Conservation (phyloP, 352 stramenopile species). For the Globisporangium yorkense region DNA sequence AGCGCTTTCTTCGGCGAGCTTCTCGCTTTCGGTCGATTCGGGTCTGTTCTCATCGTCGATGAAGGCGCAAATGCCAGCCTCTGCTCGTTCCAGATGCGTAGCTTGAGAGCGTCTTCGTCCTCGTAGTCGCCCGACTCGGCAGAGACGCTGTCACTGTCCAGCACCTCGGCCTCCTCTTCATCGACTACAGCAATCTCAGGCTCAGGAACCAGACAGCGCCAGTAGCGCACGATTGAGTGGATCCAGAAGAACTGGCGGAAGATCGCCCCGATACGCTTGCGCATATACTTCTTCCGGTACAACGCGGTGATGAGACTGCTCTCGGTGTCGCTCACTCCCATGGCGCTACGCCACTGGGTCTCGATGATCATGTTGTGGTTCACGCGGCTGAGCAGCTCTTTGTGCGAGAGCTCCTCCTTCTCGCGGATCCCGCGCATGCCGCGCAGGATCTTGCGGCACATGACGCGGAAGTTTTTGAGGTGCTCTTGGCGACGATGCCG, state of each 20-base stretch:
- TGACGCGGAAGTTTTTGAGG: slow-evolving; percentile 24
- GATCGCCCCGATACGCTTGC: slow-evolving; percentile 23
- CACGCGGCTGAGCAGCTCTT: slow-evolving; percentile 45
- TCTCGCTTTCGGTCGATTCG: neutral
- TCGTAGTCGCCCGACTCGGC: neutral
- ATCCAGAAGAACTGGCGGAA: slow-evolving; percentile 27
- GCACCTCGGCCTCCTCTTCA: neutral
- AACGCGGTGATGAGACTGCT: slow-evolving; percentile 46
- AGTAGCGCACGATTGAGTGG: slow-evolving; percentile 29
- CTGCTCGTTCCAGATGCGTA: neutral
- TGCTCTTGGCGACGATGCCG: slow-evolving; percentile 22
- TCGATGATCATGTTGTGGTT: slow-evolving; percentile 64
- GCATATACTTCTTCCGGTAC: slow-evolving; percentile 60
- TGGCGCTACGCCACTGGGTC: slow-evolving; percentile 55
- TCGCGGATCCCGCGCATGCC: slow-evolving; percentile 34
- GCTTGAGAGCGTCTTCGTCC: neutral
- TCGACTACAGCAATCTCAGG: neutral
- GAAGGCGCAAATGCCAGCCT: neutral
- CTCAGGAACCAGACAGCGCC: slow-evolving; percentile 22
- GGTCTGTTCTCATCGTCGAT: neutral
- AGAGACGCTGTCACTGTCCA: neutral
- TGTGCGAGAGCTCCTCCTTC: slow-evolving; percentile 36
- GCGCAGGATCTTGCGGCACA: slow-evolving; percentile 47
- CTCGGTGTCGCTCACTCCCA: slow-evolving; percentile 53
- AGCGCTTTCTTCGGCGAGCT: slow-evolving; percentile 1